phyloP scores from a whole-genome alignment of 2,329 filamentous ascomycete species.

The Rutstroemia sp. region DNA sequence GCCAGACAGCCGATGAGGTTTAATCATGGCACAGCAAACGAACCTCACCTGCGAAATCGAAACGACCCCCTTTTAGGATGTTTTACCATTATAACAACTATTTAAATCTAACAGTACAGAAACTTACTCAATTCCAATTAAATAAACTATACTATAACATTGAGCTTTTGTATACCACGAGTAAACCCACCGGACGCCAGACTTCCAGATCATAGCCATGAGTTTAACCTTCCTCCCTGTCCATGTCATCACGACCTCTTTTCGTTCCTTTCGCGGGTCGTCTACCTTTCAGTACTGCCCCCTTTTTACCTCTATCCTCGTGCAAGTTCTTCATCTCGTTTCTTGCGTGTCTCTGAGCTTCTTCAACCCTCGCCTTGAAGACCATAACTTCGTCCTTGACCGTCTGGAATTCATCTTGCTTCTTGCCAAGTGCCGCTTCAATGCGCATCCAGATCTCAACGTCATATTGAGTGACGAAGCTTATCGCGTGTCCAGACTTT shows the following conservation, averaged over 20 bases:
- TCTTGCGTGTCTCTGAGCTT: conserved; percentile 74
- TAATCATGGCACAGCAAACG: no score
- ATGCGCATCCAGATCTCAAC: conserved; percentile 74
- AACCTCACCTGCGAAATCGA: no score
- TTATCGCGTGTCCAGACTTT: conserved; percentile 74
- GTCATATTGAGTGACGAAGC: conserved; percentile 81
- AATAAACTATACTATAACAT: no score
- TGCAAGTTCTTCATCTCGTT: conserved; percentile 75
- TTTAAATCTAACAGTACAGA: no score
- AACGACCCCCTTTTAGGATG: no score
- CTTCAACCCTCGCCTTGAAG: conserved; percentile 68
- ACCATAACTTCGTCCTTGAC: conserved; percentile 82
- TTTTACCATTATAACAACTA: no score
- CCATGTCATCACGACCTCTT: conserved; percentile 41
- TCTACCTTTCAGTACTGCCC: conserved; percentile 41
- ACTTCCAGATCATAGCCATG: background rate
- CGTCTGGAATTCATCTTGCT: conserved; percentile 60
- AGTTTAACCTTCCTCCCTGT: conserved; percentile 29
- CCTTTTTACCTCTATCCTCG: conserved; percentile 53
- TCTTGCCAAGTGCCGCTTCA: conserved; percentile 72
- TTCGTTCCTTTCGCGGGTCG: conserved; percentile 39
- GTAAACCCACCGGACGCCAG: no score
- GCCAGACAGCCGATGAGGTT: background rate
- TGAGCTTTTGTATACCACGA: no score
- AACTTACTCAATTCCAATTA: no score